Evolutionary conservation across 1,284 basidiomycete genomes (phyloP).

Genomic region (Baeospora myosura): DNA sequence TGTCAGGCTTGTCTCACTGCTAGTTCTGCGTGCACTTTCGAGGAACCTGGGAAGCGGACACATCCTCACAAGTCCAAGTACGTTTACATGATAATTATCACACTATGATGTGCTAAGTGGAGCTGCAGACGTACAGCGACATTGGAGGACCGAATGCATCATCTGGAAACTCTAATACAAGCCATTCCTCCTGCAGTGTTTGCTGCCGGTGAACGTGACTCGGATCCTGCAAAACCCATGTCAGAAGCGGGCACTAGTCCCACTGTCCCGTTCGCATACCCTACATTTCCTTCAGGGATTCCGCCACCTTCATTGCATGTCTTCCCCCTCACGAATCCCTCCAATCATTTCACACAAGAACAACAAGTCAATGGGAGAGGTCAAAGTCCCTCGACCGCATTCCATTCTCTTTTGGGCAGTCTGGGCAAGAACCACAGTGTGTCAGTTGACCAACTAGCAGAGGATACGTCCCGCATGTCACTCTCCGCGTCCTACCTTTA

Average conservation of each 20-base stretch:
- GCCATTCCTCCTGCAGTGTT: conserved; percentile 76
- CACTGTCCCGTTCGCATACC: conserved; percentile 44
- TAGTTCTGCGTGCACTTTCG: conserved; percentile 73
- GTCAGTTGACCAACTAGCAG: conserved; percentile 37
- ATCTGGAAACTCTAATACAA: conserved; percentile 72
- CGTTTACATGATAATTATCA: background rate
- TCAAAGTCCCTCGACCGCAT: conserved; percentile 36
- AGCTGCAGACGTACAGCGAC: conserved; percentile 63
- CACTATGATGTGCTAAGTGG: conserved; percentile 7
- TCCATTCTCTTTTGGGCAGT: conserved; percentile 32
- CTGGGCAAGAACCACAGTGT: conserved; percentile 20
- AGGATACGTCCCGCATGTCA: conserved; percentile 53
- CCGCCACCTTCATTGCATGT: conserved; percentile 70
- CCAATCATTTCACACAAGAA: conserved; percentile 59
- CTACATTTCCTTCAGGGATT: conserved; percentile 56
- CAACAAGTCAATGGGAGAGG: conserved; percentile 30
- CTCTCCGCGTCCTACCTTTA: conserved; percentile 72
- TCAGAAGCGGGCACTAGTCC: conserved; percentile 35
- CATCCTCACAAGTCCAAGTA: conserved; percentile 81
- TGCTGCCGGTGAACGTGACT: conserved; percentile 36
- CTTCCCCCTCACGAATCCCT: conserved; percentile 71
- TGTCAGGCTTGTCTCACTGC: conserved; percentile 77
- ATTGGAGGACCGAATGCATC: conserved; percentile 78
- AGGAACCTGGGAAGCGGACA: conserved; percentile 75
- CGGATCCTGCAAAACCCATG: conserved; percentile 17